Conservation (phyloP, 1,284 basidiomycete species). For the Rhizoctonia solani region DNA sequence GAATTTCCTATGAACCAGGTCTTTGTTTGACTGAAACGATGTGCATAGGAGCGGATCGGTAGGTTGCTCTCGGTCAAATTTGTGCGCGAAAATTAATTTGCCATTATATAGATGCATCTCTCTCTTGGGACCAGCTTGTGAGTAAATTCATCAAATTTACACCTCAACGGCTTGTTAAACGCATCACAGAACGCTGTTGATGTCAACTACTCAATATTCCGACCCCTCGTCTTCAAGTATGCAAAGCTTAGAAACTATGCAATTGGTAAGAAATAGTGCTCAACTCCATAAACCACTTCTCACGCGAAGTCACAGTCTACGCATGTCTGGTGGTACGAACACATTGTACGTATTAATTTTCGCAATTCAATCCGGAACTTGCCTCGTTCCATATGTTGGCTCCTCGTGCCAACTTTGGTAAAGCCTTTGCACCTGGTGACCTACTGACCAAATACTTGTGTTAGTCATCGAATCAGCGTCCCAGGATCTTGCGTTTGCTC, state of each 20-base stretch:
- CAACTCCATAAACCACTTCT: constrained; percentile 21
- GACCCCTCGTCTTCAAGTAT: constrained; percentile 80
- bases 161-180: constrained; percentile 52
- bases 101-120: constrained; percentile 62
- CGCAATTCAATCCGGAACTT: not conserved
- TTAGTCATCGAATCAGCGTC: constrained; percentile 54
- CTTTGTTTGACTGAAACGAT: constrained; percentile 34
- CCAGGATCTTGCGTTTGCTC: constrained; percentile 72
- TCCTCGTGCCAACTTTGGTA: not conserved
- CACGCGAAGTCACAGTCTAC: constrained; percentile 64
- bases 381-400: not conserved
- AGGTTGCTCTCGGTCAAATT: constrained; percentile 41
- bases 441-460: not conserved
- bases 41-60: constrained; percentile 59
- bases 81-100: constrained; percentile 35
- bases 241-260: constrained; percentile 73
- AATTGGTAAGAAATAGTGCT: constrained; percentile 40
- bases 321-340: constrained; percentile 70
- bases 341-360: constrained; percentile 46
- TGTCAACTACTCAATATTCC: constrained; percentile 80
- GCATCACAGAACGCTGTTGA: constrained; percentile 65
- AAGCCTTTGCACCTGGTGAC: not conserved
- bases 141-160: constrained; percentile 55
- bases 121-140: constrained; percentile 80
- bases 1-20: not conserved